Evolutionary conservation across 202 grass and related monocot species (phyloP).

Genomic region (Elaeis oleifera): DNA sequence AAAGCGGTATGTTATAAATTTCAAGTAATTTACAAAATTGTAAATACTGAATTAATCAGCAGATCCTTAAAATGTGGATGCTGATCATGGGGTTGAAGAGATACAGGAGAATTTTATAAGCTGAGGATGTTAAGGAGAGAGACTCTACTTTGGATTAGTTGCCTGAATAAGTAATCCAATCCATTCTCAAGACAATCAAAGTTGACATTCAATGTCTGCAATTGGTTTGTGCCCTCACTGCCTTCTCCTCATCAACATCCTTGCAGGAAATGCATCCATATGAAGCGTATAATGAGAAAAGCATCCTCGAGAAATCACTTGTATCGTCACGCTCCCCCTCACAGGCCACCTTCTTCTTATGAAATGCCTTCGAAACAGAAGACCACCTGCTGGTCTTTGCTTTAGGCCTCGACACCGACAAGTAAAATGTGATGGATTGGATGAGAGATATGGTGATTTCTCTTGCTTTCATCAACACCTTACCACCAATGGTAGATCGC

Average conservation of each 20-base stretch:
- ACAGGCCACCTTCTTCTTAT: constrained; percentile 32
- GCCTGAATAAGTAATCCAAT: constrained; percentile 1
- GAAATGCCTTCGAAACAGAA: constrained; percentile 33
- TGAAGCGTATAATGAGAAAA: neutral
- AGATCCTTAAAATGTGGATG: no score
- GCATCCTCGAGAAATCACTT: neutral
- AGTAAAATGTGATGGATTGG: constrained; percentile 12
- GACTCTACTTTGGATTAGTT: constrained; percentile 7
- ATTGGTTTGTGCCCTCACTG: neutral
- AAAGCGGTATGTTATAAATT: no score
- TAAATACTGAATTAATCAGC: no score
- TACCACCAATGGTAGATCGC: neutral
- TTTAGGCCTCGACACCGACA: constrained; percentile 19
- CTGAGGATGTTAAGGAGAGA: constrained; percentile 8
- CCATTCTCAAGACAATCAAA: neutral
- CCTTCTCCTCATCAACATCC: constrained; percentile 4
- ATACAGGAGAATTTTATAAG: neutral
- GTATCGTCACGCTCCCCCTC: constrained; percentile 16
- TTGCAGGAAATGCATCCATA: neutral
- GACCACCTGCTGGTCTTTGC: constrained; percentile 45
- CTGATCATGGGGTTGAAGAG: no score
- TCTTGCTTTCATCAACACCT: constrained; percentile 32
- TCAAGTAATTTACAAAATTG: no score
- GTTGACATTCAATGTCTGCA: neutral
- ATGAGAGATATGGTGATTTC: constrained; percentile 30